These are phyloP conservation scores for Diatrype stigma DNA, from an alignment of 2,329 filamentous ascomycete genomes.

Conservation along the genomic window DNA sequence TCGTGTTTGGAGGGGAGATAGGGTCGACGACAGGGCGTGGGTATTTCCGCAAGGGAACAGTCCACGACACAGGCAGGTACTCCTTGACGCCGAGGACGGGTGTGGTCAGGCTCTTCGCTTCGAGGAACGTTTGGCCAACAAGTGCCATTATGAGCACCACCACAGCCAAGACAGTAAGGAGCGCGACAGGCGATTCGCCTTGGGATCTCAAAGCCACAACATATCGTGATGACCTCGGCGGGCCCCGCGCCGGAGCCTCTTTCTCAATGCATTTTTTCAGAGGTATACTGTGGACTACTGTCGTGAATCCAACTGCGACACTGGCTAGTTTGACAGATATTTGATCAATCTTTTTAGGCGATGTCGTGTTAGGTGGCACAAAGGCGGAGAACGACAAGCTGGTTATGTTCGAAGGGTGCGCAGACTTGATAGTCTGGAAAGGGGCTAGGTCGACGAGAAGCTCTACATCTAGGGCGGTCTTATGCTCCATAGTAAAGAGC, in stretches of 20 bases:
- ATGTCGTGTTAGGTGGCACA: slow-evolving; percentile 44
- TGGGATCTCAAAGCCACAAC: slow-evolving; percentile 60
- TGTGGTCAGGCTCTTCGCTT: slow-evolving; percentile 54
- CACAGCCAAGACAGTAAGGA: slow-evolving; percentile 51
- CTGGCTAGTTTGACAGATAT: slow-evolving; percentile 74
- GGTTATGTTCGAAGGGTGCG: slow-evolving; percentile 56
- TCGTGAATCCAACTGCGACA: slow-evolving; percentile 73
- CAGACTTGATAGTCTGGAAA: slow-evolving; percentile 48
- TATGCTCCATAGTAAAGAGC: slow-evolving; percentile 73
- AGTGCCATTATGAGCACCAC: slow-evolving; percentile 59
- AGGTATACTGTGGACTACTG: slow-evolving; percentile 75
- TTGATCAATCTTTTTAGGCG: slow-evolving; percentile 37
- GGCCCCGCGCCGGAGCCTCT: slow-evolving; percentile 26
- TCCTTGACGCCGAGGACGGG: slow-evolving; percentile 53
- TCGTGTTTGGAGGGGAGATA: neutral
- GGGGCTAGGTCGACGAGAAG: slow-evolving; percentile 50
- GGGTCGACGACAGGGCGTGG: slow-evolving; percentile 27
- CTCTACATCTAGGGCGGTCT: slow-evolving; percentile 39
- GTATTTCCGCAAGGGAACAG: slow-evolving; percentile 18
- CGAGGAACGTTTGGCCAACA: slow-evolving; percentile 60
- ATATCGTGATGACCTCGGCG: slow-evolving; percentile 59
- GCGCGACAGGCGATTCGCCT: slow-evolving; percentile 44
- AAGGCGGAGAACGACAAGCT: slow-evolving; percentile 56
- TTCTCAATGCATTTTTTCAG: slow-evolving; percentile 46
- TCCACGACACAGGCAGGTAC: slow-evolving; percentile 46